These are phyloP conservation scores for Boletus coccyginus DNA, from an alignment of 768 basidiomycete species.

Conservation along the genomic window DNA sequence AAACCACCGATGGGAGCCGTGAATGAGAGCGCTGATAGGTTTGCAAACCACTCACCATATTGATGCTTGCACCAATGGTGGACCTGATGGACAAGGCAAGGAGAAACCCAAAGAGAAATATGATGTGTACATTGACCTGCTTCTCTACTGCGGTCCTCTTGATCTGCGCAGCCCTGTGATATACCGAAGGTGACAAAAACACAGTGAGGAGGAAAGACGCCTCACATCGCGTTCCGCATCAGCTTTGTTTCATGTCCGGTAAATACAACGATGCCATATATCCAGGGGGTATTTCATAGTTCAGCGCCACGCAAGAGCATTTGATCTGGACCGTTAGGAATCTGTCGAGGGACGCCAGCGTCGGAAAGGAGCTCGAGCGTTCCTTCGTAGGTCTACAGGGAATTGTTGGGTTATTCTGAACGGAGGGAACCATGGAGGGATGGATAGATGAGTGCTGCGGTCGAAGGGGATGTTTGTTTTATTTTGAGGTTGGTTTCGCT, in stretches of 20 bases:
- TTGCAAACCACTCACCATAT: conserved; percentile 48
- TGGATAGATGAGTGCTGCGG: conserved; percentile 74
- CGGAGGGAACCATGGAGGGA: conserved; percentile 77
- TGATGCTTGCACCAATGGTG: conserved; percentile 90
- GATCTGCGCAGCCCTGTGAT: too few relatives aligned
- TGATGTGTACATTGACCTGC: conserved; percentile 94
- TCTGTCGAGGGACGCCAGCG: conserved; percentile 64
- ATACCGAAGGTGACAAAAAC: neutral
- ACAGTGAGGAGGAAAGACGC: neutral
- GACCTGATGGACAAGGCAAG: conserved; percentile 87
- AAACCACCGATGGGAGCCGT: conserved; percentile 58
- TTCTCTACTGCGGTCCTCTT: conserved; percentile 95
- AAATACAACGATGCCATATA: conserved; percentile 90
- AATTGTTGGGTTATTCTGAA: too few relatives aligned
- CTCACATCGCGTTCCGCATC: conserved; percentile 97
- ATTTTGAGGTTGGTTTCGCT: conserved; percentile 99
- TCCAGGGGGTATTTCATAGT: conserved; percentile 93
- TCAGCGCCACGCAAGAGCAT: conserved; percentile 93
- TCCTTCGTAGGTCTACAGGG: conserved; percentile 93
- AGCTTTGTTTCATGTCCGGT: conserved; percentile 98
- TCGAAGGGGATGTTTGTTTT: conserved; percentile 89
- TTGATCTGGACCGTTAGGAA: conserved; percentile 94
- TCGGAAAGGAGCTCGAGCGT: conserved; percentile 61
- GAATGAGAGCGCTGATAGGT: neutral
- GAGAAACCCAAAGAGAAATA: conserved; percentile 88